Evolutionary conservation across 192 early-diverging fungal species (phyloP).

Genomic region (Backusella psychrophila): DNA sequence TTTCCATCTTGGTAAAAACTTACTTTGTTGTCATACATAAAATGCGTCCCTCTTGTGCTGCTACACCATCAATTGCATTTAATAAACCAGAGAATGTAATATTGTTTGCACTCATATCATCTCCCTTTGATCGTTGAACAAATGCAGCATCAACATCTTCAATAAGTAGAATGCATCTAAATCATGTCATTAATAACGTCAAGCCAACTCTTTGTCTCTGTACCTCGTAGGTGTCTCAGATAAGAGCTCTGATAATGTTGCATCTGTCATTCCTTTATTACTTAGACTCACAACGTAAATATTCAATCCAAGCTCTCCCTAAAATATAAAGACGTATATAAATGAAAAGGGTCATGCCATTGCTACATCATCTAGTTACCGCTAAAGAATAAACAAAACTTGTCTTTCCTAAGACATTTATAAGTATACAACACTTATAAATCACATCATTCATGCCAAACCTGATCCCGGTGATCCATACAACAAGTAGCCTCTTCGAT

Average conservation of each 20-base stretch:
- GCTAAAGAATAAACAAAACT: slow-evolving; percentile 67
- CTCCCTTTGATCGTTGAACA: slow-evolving; percentile 44
- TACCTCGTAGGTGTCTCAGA: slow-evolving; percentile 45
- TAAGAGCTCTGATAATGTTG: slow-evolving; percentile 47
- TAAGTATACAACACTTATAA: no score
- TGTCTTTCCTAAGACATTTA: slow-evolving; percentile 51
- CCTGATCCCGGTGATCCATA: slow-evolving; percentile 70
- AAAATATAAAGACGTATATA: background rate
- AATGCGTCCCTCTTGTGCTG: slow-evolving; percentile 69
- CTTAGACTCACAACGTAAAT: slow-evolving; percentile 71
- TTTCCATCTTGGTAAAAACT: background rate
- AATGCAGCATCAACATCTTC: slow-evolving; percentile 80
- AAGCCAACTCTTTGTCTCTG: no score
- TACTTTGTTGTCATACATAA: slow-evolving; percentile 79
- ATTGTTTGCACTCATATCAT: slow-evolving; percentile 34
- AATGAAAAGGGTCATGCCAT: background rate
- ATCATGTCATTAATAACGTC: no score
- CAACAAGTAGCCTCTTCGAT: slow-evolving; percentile 62
- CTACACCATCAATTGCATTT: slow-evolving; percentile 78
- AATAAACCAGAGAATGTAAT: slow-evolving; percentile 51
- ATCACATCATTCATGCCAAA: background rate
- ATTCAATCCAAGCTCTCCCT: slow-evolving; percentile 66
- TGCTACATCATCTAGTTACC: background rate
- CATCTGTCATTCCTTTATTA: slow-evolving; percentile 64
- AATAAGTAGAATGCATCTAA: slow-evolving; percentile 61